Percentiles rank a stretch among this genome's conserved stretches.
phyloP scores from a whole-genome alignment of 2,329 filamentous ascomycete genomes.

The Onygena corvina region DNA sequence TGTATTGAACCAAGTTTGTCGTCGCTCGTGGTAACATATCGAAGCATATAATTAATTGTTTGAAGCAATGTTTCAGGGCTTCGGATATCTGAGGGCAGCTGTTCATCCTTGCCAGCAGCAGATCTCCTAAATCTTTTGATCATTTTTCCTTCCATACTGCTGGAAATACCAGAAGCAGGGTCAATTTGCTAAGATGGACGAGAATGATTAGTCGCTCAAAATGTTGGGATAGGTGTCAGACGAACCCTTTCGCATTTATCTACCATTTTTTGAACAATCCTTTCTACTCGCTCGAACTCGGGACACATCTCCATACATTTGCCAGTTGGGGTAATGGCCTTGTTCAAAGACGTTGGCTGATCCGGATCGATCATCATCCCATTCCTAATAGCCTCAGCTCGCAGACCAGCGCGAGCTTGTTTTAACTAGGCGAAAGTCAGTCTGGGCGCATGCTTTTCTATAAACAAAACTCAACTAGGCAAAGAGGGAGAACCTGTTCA shows the following conservation, averaged over 20 bases:
- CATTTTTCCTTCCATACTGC: constrained; percentile 38
- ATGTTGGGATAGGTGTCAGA: background rate
- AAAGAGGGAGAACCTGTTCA: constrained; percentile 14
- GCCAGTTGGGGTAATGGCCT: constrained; percentile 51
- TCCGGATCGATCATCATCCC: constrained; percentile 48
- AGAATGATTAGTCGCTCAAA: background rate
- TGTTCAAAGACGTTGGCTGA: constrained; percentile 46
- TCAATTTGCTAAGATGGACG: constrained; percentile 23
- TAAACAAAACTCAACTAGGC: background rate
- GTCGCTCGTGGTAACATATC: constrained; percentile 40
- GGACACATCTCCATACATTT: constrained; percentile 54
- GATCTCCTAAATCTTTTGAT: constrained; percentile 53
- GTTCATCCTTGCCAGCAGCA: constrained; percentile 51
- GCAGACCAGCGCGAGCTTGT: constrained; percentile 39
- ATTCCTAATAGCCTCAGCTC: constrained; percentile 40
- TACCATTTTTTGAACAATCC: constrained; percentile 51
- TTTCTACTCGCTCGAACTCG: constrained; percentile 49
- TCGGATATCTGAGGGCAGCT: constrained; percentile 51
- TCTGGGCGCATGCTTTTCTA: background rate
- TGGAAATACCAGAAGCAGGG: constrained; percentile 24
- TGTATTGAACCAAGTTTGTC: constrained; percentile 43
- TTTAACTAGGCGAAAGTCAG: constrained; percentile 32
- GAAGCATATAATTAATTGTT: constrained; percentile 39
- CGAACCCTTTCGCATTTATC: constrained; percentile 48
- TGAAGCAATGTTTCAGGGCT: constrained; percentile 41